Conservation (phyloP, 441 rosid species). For the Syzygium syzygioides region DNA sequence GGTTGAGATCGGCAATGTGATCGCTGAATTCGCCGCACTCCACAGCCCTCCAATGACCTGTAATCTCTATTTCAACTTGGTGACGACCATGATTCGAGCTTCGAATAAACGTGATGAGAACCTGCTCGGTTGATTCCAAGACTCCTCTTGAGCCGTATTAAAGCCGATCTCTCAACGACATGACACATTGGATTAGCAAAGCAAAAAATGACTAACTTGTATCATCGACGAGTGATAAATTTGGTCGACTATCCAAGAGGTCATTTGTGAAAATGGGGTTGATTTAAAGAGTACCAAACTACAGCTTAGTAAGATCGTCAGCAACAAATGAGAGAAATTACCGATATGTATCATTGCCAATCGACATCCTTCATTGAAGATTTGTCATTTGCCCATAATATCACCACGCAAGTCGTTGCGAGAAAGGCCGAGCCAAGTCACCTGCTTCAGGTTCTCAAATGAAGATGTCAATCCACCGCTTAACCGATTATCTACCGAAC, state of each 20-base stretch:
- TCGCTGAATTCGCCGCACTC: slow-evolving; percentile 8
- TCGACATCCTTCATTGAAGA: no score
- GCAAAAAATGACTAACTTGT: not conserved
- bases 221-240: not conserved
- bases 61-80: not conserved
- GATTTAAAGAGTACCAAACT: not conserved
- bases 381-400: no score
- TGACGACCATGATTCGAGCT: slow-evolving; percentile 6
- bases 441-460: no score
- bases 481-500: no score
- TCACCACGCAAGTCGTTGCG: no score
- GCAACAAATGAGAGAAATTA: no score
- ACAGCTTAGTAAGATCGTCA: not conserved
- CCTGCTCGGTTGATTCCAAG: not conserved
- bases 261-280: not conserved
- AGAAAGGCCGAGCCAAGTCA: no score
- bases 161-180: slow-evolving; percentile 15
- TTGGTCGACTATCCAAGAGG: not conserved
- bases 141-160: slow-evolving; percentile 22
- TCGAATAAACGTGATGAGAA: not conserved
- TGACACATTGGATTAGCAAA: not conserved
- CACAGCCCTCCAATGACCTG: slow-evolving; percentile 22
- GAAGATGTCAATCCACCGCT: no score
- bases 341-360: no score
- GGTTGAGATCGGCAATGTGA: slow-evolving; percentile 17